Base-by-base conservation (phyloP, 495 filamentous ascomycete species). In the Darksidea phi region DNA sequence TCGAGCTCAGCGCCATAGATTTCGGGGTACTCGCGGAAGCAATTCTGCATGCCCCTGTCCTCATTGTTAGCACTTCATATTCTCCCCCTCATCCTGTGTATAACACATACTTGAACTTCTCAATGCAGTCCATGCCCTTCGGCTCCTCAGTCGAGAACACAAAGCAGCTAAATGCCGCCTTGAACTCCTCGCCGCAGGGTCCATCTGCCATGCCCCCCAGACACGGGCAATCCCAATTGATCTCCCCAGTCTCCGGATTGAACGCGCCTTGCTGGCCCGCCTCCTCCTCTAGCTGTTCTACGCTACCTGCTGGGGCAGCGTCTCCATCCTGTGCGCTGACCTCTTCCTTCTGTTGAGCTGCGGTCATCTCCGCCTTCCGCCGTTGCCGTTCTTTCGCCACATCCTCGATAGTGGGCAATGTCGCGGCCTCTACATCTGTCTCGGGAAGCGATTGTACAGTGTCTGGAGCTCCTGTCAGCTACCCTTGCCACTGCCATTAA, bases 171-270 rank as follows among this genome's bases (percentile, higher is more conserved):
- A 98, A 98, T 0, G 94, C 94, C 4, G 83, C 86, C 76, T 84
- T 88, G 81, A 98, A 98, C 69, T 97, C 83, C 74, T 93, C 90
- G 28, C 95, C 94, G 73, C 93, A 98, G 36, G 95, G 95, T 0
- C 94, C 94, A 75, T 96, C 80, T 8, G 94, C 94, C 94, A 98
- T 98, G 25, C 94, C 94, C 48, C 94, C 94, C 23, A 98, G 78
- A 71, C 94, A 98, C 18, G 95, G 94, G 75, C 94, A 98, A 72
- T 97, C 94, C 95, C 95, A 98, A 80, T 98, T 97, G 76, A 98
- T 98, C 82, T 97, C 94, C 64, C 94, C 94, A 8, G 94, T 98
- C 80, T 97, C 95, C 12, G 90, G 90, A 74, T 98, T 93, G 77
- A 97, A 98, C 0, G 94, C 94, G 20, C 92, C 94, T 73, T 97